These are phyloP conservation scores for Flammula alnicola DNA, from an alignment of 1,284 basidiomycete genomes.

Conservation along the genomic window DNA sequence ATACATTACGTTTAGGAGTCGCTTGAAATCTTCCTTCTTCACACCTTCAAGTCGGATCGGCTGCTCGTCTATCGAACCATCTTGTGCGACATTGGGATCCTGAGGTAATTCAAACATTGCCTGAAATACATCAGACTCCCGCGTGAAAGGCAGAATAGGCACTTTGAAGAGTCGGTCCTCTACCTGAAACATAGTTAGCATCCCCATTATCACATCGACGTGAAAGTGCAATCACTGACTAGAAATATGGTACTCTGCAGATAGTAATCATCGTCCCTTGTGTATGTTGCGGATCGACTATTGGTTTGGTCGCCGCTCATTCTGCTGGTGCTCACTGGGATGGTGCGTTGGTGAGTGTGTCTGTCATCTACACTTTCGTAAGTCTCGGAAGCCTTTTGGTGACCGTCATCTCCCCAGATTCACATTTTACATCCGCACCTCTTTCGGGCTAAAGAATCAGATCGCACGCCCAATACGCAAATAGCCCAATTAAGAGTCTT, in stretches of 20 bases:
- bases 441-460: no score
- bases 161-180: slow-evolving; percentile 32
- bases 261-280: slow-evolving; percentile 9
- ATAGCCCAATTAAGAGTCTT: no score
- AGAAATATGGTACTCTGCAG: slow-evolving; percentile 14
- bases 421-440: no score
- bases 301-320: no score
- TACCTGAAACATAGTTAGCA: slow-evolving; percentile 23
- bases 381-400: no score
- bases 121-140: slow-evolving; percentile 29
- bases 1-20: slow-evolving; percentile 13
- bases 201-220: no score
- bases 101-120: slow-evolving; percentile 27
- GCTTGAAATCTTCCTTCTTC: slow-evolving; percentile 17
- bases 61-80: slow-evolving; percentile 8
- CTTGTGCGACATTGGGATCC: neutral
- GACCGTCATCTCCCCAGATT: no score
- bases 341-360: neutral
- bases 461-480: no score
- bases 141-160: slow-evolving; percentile 25
- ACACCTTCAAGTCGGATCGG: slow-evolving; percentile 13
- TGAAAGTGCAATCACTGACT: slow-evolving; percentile 4
- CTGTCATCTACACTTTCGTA: neutral
- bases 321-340: no score
- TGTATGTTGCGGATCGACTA: no score